A percentile compares a stretch with the other conserved stretches of the same genome.
Conservation (phyloP, 768 basidiomycete genomes). For the Galerina marginata region DNA sequence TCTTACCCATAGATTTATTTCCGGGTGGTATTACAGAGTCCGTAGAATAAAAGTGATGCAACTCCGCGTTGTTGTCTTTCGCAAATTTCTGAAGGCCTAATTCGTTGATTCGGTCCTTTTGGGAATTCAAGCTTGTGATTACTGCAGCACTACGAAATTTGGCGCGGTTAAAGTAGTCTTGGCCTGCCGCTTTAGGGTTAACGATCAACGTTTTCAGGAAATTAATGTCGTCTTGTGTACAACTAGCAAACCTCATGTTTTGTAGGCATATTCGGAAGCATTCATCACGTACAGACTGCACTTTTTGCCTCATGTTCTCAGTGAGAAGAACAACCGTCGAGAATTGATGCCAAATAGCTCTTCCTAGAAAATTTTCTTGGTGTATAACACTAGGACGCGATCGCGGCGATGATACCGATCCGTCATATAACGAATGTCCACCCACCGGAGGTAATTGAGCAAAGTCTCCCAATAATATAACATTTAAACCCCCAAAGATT, state of each 20-base stretch:
- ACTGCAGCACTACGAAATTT: constrained; percentile 36
- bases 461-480: not conserved
- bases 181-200: constrained; percentile 9
- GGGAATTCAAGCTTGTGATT: constrained; percentile 35
- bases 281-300: not conserved
- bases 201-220: constrained; percentile 19
- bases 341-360: not conserved
- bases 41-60: not conserved
- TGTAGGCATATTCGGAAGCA: not conserved
- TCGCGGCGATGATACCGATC: not conserved
- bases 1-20: not conserved
- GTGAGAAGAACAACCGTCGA: not conserved
- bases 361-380: not conserved
- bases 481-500: not conserved
- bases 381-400: not conserved
- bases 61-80: not conserved
- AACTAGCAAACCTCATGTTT: not conserved
- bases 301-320: not conserved
- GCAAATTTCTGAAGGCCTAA: not conserved
- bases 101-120: constrained; percentile 38
- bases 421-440: not conserved
- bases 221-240: not conserved
- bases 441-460: not conserved
- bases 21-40: not conserved
- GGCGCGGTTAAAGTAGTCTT: not conserved